phyloP scores from a whole-genome alignment of 495 filamentous ascomycete genomes.

The Neurospora sp. region DNA sequence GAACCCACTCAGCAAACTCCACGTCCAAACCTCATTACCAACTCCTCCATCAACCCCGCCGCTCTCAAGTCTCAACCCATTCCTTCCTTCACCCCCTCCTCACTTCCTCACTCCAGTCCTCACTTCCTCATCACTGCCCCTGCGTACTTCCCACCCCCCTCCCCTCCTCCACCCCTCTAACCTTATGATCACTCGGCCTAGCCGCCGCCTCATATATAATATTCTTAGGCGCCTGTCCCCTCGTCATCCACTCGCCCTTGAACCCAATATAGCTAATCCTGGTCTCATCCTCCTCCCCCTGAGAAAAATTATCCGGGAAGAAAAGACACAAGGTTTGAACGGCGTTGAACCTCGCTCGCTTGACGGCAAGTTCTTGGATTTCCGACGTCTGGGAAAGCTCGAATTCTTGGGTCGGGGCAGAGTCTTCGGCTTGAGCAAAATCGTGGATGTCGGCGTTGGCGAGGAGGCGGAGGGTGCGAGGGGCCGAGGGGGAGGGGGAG shows the following conservation, averaged over 20 bases:
- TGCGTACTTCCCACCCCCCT: neutral
- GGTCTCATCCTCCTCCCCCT: constrained; percentile 65
- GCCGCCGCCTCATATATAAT: constrained; percentile 90
- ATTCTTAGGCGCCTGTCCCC: constrained; percentile 72
- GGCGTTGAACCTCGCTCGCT: constrained; percentile 74
- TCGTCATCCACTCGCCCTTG: constrained; percentile 80
- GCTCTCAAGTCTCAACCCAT: no score
- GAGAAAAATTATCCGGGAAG: constrained; percentile 63
- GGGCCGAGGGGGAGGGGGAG: constrained; percentile 58
- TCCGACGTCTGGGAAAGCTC: constrained; percentile 69
- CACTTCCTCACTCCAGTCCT: constrained; percentile 5
- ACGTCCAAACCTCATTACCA: no score
- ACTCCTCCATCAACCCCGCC: no score
- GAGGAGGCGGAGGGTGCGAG: constrained; percentile 72
- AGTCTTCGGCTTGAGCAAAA: constrained; percentile 62
- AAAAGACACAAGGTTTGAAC: constrained; percentile 71
- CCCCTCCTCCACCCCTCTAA: constrained; percentile 34
- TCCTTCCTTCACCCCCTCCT: no score
- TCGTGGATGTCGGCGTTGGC: constrained; percentile 80
- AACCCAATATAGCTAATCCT: constrained; percentile 78
- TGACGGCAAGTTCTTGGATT: constrained; percentile 75
- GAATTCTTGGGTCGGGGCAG: constrained; percentile 63
- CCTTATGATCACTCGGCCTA: constrained; percentile 73
- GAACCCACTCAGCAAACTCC: no score
- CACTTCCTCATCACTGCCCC: constrained; percentile 11